Evolutionary conservation across 148 eudicot species (phyloP), one percentile per base, ranked within the genome.

Genomic region (Cornus controversa): DNA sequence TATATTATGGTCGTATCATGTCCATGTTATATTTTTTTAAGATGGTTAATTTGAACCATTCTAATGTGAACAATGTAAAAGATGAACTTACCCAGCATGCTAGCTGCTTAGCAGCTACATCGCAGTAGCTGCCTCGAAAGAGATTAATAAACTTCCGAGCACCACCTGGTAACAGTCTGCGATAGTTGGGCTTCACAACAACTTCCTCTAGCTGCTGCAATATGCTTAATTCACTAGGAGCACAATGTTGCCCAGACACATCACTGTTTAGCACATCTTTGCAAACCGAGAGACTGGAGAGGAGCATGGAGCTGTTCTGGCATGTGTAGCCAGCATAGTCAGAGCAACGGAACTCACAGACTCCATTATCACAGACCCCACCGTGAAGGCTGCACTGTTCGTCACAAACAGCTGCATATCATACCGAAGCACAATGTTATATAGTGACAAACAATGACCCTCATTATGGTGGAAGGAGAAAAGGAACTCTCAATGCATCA

Each of bases 321-420:
- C 99, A 96, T 4, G 90, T 90, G 86, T 96, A 96, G 81, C 99
- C 99, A 63, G 99, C 98, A 77, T 96, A 96, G 78, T 96, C 99
- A 9, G 99, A 96, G 85, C 99, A 96, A 37, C 99, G 97, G 64
- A 96, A 96, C 83, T 96, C 99, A 82, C 99, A 96, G 29, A 91
- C 82, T 18, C 99, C 97, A 62, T 96, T 90, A 80, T 96, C 98
- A 77, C 99, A 96, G 18, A 96, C 99, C 71, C 99, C 99, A 71
- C 99, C 99, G 80, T 96, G 99, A 71, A 96, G 97, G 78, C 99
- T 96, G 82, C 99, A 96, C 88, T 93, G 99, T 82, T 96, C 98
- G 70, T 96, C 97, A 81, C 99, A 96, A 23, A 90, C 89, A 84
- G 93, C 99, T 96, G 94, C 78, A 86, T 40, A 80, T 77, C 66